Evolutionary conservation across 129 eudicot genomes (phyloP).

Genomic region (Logfia minima): DNA sequence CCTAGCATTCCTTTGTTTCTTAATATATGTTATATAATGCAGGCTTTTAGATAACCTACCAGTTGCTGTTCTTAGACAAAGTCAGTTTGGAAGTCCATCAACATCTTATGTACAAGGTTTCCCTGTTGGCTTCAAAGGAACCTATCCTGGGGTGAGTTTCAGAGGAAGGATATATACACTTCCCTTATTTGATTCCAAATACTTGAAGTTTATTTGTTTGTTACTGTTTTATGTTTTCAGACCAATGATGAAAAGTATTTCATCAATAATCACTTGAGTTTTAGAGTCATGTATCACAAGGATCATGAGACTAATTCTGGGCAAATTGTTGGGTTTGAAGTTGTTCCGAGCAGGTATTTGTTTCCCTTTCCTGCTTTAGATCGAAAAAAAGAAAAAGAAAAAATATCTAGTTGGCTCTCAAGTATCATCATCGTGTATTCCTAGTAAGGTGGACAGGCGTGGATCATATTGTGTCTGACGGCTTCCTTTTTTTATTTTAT

Average conservation of each 20-base stretch:
- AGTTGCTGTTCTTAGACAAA: slow-evolving; percentile 75
- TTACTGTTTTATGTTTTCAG: slow-evolving; percentile 38
- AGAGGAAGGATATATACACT: background rate
- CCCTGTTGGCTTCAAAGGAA: slow-evolving; percentile 84
- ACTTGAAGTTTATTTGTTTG: slow-evolving; percentile 7
- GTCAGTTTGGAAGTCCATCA: slow-evolving; percentile 57
- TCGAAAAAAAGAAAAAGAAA: background rate
- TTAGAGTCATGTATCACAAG: slow-evolving; percentile 79
- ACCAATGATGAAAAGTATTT: slow-evolving; percentile 71
- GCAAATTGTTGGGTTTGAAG: slow-evolving; percentile 93
- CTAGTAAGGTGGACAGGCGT: background rate
- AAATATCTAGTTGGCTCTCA: too few relatives aligned
- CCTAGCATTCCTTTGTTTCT: background rate
- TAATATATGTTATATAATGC: slow-evolving; percentile 19
- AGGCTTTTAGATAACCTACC: slow-evolving; percentile 89
- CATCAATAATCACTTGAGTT: slow-evolving; percentile 82
- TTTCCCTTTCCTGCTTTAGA: background rate
- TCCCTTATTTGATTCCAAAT: background rate
- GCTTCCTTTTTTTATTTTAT: background rate
- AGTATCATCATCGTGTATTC: background rate
- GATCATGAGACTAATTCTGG: slow-evolving; percentile 68
- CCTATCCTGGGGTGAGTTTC: slow-evolving; percentile 73
- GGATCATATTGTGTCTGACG: background rate
- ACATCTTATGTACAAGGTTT: slow-evolving; percentile 80
- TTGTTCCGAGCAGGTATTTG: slow-evolving; percentile 73